phyloP scores from a whole-genome alignment of 1,139 yeast species.

The Hemisphaericaspora subhashii region DNA sequence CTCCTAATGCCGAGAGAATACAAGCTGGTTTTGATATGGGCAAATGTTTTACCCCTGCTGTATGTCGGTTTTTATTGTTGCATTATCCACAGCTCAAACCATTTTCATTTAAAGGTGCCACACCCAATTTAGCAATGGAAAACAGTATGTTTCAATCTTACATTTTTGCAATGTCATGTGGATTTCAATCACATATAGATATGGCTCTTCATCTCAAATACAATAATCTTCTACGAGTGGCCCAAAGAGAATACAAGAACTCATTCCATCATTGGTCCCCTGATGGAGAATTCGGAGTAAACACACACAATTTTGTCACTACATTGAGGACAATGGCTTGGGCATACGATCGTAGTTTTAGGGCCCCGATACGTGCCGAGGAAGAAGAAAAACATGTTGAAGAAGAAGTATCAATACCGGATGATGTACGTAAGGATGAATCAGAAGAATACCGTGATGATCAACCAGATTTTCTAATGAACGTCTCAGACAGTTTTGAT shows the following conservation, averaged over 20 bases:
- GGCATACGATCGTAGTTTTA: neutral
- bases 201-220: slow-evolving; percentile 1
- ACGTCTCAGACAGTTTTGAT: neutral
- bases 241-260: neutral
- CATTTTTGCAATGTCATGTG: neutral
- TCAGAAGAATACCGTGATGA: neutral
- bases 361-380: too few relatives aligned
- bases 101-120: neutral
- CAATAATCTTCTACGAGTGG: neutral
- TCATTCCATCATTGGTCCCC: neutral
- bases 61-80: slow-evolving; percentile 2
- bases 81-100: neutral
- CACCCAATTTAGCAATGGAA: neutral
- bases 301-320: too few relatives aligned
- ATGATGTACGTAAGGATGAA: neutral
- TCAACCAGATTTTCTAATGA: neutral
- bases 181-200: neutral
- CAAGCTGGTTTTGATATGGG: too few relatives aligned
- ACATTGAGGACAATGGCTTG: neutral
- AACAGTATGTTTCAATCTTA: slow-evolving; percentile 1
- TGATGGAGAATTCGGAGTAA: neutral
- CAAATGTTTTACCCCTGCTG: too few relatives aligned
- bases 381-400: neutral
- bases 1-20: too few relatives aligned
- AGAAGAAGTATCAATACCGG: too few relatives aligned